A percentile compares a stretch with the other conserved stretches of the same genome.
Evolutionary conservation across 495 filamentous ascomycete species (phyloP).

Genomic region (Cryomyces minteri): DNA sequence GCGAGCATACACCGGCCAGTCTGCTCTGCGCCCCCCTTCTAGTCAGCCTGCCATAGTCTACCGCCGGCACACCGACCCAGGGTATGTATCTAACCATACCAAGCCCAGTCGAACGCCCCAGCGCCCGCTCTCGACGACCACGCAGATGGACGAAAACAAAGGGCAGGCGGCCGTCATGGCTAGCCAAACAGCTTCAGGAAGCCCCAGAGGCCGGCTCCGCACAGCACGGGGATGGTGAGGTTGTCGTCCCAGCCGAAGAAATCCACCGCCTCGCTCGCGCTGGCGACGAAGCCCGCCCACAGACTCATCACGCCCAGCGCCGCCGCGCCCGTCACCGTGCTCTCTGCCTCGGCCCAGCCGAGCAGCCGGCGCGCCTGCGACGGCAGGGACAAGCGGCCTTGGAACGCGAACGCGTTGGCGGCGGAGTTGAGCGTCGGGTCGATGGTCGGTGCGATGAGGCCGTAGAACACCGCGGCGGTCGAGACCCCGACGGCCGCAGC

Average conservation of each 20-base stretch:
- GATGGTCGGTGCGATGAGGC: conserved; percentile 48
- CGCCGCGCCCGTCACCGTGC: conserved; percentile 40
- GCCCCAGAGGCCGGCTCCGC: conserved; percentile 77
- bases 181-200: conserved; percentile 83
- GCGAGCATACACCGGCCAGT: too few relatives aligned
- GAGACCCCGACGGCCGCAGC: conserved; percentile 63
- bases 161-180: not conserved
- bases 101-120: too few relatives aligned
- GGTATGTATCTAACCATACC: too few relatives aligned
- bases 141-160: too few relatives aligned
- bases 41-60: too few relatives aligned
- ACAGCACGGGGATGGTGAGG: conserved; percentile 84
- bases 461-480: conserved; percentile 77
- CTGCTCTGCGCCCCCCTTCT: too few relatives aligned
- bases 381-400: conserved; percentile 49
- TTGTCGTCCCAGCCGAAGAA: conserved; percentile 92
- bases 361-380: conserved; percentile 18
- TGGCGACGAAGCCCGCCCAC: conserved; percentile 71
- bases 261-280: conserved; percentile 79
- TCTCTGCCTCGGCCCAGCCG: conserved; percentile 23
- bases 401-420: conserved; percentile 49
- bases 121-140: too few relatives aligned
- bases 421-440: too few relatives aligned
- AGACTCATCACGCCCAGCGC: conserved; percentile 76
- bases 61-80: too few relatives aligned